A percentile compares a stretch with the other conserved stretches of the same genome.
Conservation (phyloP, 2,329 filamentous ascomycete species). For the Nigrospora oryzae region DNA sequence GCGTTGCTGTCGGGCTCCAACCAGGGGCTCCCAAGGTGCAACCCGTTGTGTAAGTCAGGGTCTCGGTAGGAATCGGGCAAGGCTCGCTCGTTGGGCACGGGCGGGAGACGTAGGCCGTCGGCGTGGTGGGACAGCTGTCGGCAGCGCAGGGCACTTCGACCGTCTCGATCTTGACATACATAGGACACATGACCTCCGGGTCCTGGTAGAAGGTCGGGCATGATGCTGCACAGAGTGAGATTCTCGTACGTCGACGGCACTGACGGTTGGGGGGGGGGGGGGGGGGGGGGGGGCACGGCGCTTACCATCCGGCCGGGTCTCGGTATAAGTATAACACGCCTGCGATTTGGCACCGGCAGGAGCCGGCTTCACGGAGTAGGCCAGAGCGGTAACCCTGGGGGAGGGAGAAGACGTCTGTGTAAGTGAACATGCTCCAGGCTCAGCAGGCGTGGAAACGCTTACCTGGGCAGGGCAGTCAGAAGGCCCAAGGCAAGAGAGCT, state of each 20-base stretch:
- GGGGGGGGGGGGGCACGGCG: too few species aligned
- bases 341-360: neutral
- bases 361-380: too few species aligned
- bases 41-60: conserved; percentile 18
- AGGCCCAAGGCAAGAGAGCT: too few species aligned
- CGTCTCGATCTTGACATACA: conserved; percentile 21
- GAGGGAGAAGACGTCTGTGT: too few species aligned
- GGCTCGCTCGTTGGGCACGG: conserved; percentile 16
- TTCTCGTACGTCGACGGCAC: neutral
- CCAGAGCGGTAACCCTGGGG: too few species aligned
- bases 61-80: conserved; percentile 16
- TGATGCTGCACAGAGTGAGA: conserved; percentile 6
- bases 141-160: conserved; percentile 25
- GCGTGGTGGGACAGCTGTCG: conserved; percentile 27
- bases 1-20: neutral
- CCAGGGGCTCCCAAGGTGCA: conserved; percentile 5
- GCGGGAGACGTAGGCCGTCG: conserved; percentile 12
- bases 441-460: too few species aligned
- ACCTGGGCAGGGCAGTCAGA: too few species aligned
- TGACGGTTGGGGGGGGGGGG: conserved; percentile 3
- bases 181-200: conserved; percentile 15
- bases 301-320: neutral
- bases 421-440: too few species aligned
- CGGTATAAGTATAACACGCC: neutral
- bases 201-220: conserved; percentile 16